Conservation (phyloP, 768 basidiomycete genomes). For the Lactarius sp. region DNA sequence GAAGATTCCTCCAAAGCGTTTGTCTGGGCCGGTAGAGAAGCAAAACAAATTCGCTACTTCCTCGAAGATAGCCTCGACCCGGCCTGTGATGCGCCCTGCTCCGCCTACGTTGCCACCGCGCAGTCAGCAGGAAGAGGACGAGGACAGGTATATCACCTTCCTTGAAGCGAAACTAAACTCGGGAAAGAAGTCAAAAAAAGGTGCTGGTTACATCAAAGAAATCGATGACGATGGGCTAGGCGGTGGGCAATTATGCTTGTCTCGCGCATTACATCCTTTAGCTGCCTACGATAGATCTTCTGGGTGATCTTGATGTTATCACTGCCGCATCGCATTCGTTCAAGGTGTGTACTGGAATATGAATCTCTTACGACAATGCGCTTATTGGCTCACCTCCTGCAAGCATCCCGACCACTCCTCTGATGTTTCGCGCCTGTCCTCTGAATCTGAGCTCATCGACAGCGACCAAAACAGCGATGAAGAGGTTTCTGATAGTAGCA, state of each 20-base stretch:
- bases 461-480: conserved; percentile 27
- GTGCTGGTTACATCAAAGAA: conserved; percentile 40
- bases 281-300: conserved; percentile 26
- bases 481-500: conserved; percentile 27
- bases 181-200: conserved; percentile 34
- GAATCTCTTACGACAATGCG: background rate
- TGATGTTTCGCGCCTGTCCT: conserved; percentile 22
- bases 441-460: conserved; percentile 28
- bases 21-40: conserved; percentile 1
- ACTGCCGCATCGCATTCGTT: background rate
- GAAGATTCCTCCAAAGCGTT: conserved; percentile 9
- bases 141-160: conserved; percentile 82
- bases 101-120: conserved; percentile 27
- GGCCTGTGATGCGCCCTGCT: conserved; percentile 28
- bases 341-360: background rate
- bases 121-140: conserved; percentile 50
- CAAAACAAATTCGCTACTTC: conserved; percentile 19
- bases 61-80: conserved; percentile 35
- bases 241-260: conserved; percentile 44
- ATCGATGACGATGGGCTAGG: conserved; percentile 77
- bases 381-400: background rate
- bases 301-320: conserved; percentile 28
- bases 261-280: background rate
- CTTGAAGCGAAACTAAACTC: conserved; percentile 75
- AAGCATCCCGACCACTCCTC: background rate